Evolutionary conservation across 2,329 filamentous ascomycete genomes (phyloP).

Genomic region (Fonsecaea monophora): DNA sequence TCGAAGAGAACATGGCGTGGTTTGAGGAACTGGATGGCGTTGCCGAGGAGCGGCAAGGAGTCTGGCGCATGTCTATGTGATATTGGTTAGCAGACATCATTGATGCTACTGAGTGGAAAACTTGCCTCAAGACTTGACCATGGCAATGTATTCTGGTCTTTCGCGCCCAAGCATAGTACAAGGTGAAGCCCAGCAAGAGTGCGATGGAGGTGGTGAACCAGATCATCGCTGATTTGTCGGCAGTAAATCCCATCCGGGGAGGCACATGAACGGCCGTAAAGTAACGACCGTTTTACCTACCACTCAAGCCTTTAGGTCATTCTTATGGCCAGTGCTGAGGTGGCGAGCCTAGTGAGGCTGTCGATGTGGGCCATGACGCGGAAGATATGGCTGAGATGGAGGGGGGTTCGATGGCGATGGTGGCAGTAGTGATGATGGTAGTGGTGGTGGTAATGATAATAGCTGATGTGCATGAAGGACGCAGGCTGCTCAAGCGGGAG

Average conservation of each 20-base stretch:
- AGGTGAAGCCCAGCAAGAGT: conserved; percentile 19
- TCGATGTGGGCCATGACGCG: conserved; percentile 15
- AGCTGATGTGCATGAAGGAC: no score
- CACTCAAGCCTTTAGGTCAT: conserved; percentile 15
- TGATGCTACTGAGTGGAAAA: neutral
- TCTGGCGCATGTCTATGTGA: conserved; percentile 38
- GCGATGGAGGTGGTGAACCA: conserved; percentile 20
- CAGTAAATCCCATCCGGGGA: neutral
- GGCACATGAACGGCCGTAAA: conserved; percentile 13
- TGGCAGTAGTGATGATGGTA: neutral
- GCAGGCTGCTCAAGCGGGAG: neutral
- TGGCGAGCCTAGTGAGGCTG: conserved; percentile 18
- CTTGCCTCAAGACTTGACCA: conserved; percentile 32
- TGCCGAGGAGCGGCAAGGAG: conserved; percentile 61
- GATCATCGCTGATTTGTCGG: conserved; percentile 26
- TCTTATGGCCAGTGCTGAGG: conserved; percentile 18
- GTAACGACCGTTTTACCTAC: neutral
- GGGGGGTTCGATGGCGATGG: neutral
- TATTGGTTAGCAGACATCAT: conserved; percentile 7
- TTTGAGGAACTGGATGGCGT: conserved; percentile 67
- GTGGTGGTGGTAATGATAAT: neutral
- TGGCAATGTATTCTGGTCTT: conserved; percentile 31
- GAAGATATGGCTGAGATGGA: conserved; percentile 13
- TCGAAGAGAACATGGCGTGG: conserved; percentile 65
- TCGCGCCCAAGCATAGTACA: conserved; percentile 18